phyloP scores from a whole-genome alignment of 345 rosid genomes.

The Mangifera indica region DNA sequence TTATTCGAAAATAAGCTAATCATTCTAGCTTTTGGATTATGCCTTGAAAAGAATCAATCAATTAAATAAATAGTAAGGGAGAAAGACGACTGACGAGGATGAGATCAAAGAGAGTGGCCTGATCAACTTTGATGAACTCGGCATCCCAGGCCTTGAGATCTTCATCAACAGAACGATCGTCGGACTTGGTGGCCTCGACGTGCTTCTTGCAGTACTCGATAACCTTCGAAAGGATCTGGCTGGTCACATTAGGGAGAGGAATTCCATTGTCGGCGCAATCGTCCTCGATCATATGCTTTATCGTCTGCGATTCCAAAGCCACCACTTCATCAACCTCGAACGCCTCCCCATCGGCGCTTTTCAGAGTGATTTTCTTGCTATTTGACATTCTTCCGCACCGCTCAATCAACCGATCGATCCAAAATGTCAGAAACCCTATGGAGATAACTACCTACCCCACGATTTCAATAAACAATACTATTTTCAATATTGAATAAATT shows the following conservation, averaged over 20 bases:
- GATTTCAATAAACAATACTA: no score
- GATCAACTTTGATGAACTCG: conserved; percentile 63
- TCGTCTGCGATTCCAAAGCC: conserved; percentile 61
- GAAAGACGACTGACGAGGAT: conserved; percentile 41
- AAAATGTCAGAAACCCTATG: conserved; percentile 8
- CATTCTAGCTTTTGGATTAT: no score
- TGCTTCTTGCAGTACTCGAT: conserved; percentile 80
- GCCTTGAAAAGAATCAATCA: neutral
- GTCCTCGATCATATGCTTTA: conserved; percentile 69
- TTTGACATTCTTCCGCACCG: conserved; percentile 16
- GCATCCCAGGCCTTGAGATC: conserved; percentile 55
- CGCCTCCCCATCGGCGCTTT: conserved; percentile 59
- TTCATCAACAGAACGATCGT: conserved; percentile 33
- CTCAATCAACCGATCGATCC: neutral
- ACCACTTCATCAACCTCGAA: conserved; percentile 63
- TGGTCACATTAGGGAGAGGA: conserved; percentile 71
- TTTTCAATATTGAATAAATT: neutral
- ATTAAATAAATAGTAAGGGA: neutral
- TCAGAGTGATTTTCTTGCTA: conserved; percentile 40
- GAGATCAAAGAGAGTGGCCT: conserved; percentile 58
- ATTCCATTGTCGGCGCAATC: conserved; percentile 55
- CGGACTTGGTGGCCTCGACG: conserved; percentile 41
- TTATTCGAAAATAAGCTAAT: no score
- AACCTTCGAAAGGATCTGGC: conserved; percentile 59
- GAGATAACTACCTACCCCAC: neutral